phyloP scores from a whole-genome alignment of 495 filamentous ascomycete genomes.

The Pseudotulostoma volvatum region DNA sequence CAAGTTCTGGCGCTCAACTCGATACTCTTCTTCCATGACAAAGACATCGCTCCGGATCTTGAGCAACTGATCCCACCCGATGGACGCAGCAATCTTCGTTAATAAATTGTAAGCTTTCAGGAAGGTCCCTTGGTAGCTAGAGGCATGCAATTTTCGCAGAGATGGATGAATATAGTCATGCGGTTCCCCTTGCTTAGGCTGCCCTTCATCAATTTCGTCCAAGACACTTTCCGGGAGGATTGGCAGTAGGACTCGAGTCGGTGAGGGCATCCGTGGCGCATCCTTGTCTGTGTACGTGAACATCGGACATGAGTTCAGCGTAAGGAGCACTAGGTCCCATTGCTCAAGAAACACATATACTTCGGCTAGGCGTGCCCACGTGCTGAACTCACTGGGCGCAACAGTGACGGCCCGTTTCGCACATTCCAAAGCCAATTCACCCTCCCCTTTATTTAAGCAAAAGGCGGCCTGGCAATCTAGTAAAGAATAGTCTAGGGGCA shows the following conservation, averaged over 20 bases:
- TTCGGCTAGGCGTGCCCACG: conserved; percentile 86
- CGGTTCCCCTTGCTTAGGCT: conserved; percentile 50
- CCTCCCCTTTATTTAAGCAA: conserved; percentile 71
- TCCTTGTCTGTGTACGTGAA: conserved; percentile 99
- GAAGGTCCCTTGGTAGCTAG: conserved; percentile 84
- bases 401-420: conserved; percentile 88
- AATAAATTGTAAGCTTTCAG: conserved; percentile 84
- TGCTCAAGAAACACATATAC: conserved; percentile 84
- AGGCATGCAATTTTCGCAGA: conserved; percentile 71
- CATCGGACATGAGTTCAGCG: conserved; percentile 98
- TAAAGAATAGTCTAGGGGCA: conserved; percentile 91
- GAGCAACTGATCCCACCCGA: conserved; percentile 92
- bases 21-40: conserved; percentile 98
- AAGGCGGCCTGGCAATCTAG: conserved; percentile 92
- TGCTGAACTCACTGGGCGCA: conserved; percentile 90
- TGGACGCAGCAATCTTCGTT: conserved; percentile 85
- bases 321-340: conserved; percentile 85
- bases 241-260: conserved; percentile 69
- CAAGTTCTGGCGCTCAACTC: conserved; percentile 65
- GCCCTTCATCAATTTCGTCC: conserved; percentile 88
- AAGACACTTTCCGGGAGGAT: conserved; percentile 77
- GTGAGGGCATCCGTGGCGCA: conserved; percentile 82
- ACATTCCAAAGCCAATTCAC: conserved; percentile 75
- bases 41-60: conserved; percentile 91
- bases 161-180: conserved; percentile 77